phyloP scores from a whole-genome alignment of 2,329 filamentous ascomycete species.

The Aureobasidium sp. region DNA sequence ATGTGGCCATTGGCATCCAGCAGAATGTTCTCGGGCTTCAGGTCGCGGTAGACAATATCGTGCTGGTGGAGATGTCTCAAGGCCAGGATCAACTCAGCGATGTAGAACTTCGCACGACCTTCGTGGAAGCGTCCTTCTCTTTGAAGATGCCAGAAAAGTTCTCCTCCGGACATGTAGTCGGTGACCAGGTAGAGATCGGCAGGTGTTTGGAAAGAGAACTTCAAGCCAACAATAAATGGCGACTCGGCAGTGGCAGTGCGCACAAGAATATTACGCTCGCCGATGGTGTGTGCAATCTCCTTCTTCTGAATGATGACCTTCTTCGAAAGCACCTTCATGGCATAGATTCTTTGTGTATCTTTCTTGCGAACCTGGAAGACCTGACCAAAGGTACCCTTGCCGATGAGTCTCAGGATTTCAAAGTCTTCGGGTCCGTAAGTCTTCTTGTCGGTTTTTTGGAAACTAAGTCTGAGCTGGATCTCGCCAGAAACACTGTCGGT shows the following conservation, averaged over 20 bases:
- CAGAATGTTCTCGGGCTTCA: conserved; percentile 97
- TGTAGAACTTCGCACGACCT: conserved; percentile 94
- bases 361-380: conserved; percentile 98
- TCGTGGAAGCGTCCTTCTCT: conserved; percentile 95
- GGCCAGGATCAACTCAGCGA: conserved; percentile 91
- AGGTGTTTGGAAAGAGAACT: conserved; percentile 97
- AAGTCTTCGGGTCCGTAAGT: conserved; percentile 94
- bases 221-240: conserved; percentile 93
- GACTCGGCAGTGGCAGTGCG: conserved; percentile 93
- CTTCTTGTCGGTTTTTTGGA: conserved; percentile 80
- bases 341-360: conserved; percentile 92
- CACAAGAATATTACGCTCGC: conserved; percentile 94
- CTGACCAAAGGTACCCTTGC: conserved; percentile 96
- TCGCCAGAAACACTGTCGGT: conserved; percentile 74
- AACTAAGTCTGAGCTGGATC: conserved; percentile 78
- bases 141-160: conserved; percentile 97
- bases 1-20: conserved; percentile 97
- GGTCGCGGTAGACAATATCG: conserved; percentile 94
- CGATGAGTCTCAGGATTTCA: conserved; percentile 90
- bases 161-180: conserved; percentile 98
- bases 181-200: conserved; percentile 97
- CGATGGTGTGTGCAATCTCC: conserved; percentile 93
- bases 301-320: conserved; percentile 99
- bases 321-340: conserved; percentile 98
- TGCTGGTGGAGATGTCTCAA: conserved; percentile 93